phyloP scores from a whole-genome alignment of 2,329 filamentous ascomycete species.

The Chalara sp. region DNA sequence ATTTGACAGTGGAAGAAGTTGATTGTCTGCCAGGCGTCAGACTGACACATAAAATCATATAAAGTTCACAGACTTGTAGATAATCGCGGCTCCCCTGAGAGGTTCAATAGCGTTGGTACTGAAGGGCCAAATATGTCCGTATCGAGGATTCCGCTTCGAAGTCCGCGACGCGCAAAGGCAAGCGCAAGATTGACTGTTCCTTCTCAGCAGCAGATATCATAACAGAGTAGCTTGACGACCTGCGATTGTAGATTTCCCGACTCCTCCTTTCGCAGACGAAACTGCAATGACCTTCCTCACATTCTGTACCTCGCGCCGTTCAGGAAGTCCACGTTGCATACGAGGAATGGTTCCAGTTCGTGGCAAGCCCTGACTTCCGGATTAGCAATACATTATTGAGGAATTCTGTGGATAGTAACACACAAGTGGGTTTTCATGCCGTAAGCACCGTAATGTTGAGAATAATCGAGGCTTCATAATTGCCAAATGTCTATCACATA shows the following conservation, averaged over 20 bases:
- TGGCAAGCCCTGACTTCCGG: slow-evolving; percentile 64
- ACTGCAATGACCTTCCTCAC: slow-evolving; percentile 94
- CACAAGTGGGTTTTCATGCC: slow-evolving; percentile 87
- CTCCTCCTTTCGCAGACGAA: slow-evolving; percentile 95
- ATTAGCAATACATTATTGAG: not conserved
- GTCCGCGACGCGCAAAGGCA: slow-evolving; percentile 74
- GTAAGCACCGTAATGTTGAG: slow-evolving; percentile 45
- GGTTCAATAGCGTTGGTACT: slow-evolving; percentile 80
- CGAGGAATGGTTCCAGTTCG: slow-evolving; percentile 67
- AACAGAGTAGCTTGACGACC: slow-evolving; percentile 40
- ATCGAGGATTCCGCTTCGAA: slow-evolving; percentile 82
- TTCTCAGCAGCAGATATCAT: slow-evolving; percentile 1
- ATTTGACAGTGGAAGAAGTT: slow-evolving; percentile 80
- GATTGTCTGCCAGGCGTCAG: slow-evolving; percentile 51
- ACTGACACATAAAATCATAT: slow-evolving; percentile 6
- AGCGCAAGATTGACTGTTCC: slow-evolving; percentile 70
- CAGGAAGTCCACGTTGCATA: slow-evolving; percentile 74
- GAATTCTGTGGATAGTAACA: slow-evolving; percentile 15
- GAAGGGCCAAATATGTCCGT: slow-evolving; percentile 96
- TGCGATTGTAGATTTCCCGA: slow-evolving; percentile 91
- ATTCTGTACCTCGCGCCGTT: slow-evolving; percentile 72
- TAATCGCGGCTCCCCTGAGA: slow-evolving; percentile 71
- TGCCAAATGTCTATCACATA: not conserved
- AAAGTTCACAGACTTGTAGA: slow-evolving; percentile 53
- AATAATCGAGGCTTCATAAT: slow-evolving; percentile 39